Conservation (phyloP, 179 eudicot genomes). For the Drosera spatulata region DNA sequence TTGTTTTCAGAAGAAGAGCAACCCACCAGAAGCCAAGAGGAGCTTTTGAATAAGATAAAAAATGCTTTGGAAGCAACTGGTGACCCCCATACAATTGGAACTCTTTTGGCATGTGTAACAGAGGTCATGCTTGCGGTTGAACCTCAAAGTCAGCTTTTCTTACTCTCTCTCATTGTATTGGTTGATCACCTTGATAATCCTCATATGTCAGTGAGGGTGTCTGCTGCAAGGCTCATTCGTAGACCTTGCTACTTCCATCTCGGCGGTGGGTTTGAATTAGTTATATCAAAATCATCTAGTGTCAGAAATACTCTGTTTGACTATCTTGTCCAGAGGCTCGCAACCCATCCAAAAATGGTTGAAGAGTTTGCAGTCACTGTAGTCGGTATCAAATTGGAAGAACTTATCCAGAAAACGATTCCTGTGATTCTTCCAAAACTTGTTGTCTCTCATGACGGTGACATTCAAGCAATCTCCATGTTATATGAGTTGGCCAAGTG, state of each 20-base stretch:
- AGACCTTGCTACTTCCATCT: conserved; percentile 58
- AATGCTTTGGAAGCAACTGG: conserved; percentile 57
- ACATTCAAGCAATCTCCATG: conserved; percentile 40
- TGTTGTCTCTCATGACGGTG: conserved; percentile 48
- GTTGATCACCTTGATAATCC: conserved; percentile 89
- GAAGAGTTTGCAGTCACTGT: conserved; percentile 89
- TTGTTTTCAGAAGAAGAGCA: conserved; percentile 46
- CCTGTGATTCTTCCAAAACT: conserved; percentile 94
- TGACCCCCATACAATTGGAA: conserved; percentile 56
- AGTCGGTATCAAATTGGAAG: conserved; percentile 52
- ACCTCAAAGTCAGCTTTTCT: conserved; percentile 49
- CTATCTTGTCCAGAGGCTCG: conserved; percentile 57
- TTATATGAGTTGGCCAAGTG: conserved; percentile 62
- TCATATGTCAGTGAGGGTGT: conserved; percentile 48
- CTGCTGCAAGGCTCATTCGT: conserved; percentile 65
- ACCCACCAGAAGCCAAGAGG: conserved; percentile 30
- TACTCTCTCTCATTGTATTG: conserved; percentile 57
- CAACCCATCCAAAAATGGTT: conserved; percentile 49
- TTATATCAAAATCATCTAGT: conserved; percentile 50
- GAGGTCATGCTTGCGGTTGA: conserved; percentile 70
- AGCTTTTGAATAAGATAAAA: conserved; percentile 62
- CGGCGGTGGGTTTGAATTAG: conserved; percentile 60
- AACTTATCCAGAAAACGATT: conserved; percentile 68
- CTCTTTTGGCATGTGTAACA: conserved; percentile 67
- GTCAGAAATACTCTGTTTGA: conserved; percentile 62